Evolutionary conservation across 352 stramenopile species (phyloP), one percentile per base, ranked within the genome.

Genomic region (Globisporangium camurandrum): DNA sequence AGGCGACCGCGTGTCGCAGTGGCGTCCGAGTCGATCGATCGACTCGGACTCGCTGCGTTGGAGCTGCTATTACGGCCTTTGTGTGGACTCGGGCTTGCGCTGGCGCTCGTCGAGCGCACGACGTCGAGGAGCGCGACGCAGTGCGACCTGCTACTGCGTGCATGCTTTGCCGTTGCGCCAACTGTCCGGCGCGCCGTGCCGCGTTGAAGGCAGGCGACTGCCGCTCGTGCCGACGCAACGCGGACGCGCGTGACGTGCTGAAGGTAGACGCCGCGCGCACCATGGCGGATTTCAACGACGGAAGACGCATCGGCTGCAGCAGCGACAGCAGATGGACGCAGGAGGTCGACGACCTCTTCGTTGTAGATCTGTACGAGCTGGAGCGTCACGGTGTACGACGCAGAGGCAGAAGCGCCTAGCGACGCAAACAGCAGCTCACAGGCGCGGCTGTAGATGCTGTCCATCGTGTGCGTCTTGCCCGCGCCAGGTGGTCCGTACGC

Each of bases 401-500:
- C 28, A n/a, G n/a, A n/a, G n/a, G n/a, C n/a, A n/a, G n/a, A n/a
- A n/a, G n/a, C n/a, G n/a, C n/a, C n/a, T 12, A 64, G 36, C 3
- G 51, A 48, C 14, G 57, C 42, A 40, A 71, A 88, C 12, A 88
- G 66, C 9, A 77, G 62, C 27, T 71, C 66, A 0, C 62, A 49
- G 6, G 75, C 69, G 37, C 78, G 62, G 24, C 51, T 57, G 20
- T 74, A 76, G 4, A 88, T 51, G 5, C 69, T 69, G 14, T 58
- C 70, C 66, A 61, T 69, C 43, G 58, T 70, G 40, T 62, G 54
- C 3, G 63, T 78, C 43, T 64, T 79, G 26, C 69, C 72, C 3
- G 72, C 44, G 16, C 67, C 68, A 0, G 64, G 71, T 66, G 98
- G 96, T 2, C 95, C 96, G 67, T 98, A 98, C 1, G 94, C 93